Percentiles rank a stretch among this genome's conserved stretches.
Evolutionary conservation across 257 asterid genomes (phyloP).

Genomic region (Petunia axillaris): DNA sequence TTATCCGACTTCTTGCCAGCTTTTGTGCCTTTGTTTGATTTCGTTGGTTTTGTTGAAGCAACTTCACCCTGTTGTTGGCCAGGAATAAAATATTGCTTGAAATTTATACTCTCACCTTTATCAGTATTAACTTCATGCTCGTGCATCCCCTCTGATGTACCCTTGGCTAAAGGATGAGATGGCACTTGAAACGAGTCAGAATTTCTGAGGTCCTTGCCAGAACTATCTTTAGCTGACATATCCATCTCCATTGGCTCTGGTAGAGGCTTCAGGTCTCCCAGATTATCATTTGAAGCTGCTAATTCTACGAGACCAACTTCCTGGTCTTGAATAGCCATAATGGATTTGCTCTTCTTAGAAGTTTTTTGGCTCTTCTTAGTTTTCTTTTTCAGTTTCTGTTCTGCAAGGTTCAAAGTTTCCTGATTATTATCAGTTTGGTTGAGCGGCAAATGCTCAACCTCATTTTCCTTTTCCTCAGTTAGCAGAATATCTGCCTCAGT

Average conservation of each 20-base stretch:
- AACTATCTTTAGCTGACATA: slow-evolving; percentile 26
- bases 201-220: slow-evolving; percentile 17
- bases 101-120: slow-evolving; percentile 51
- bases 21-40: slow-evolving; percentile 20
- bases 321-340: slow-evolving; percentile 37
- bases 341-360: slow-evolving; percentile 41
- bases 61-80: slow-evolving; percentile 39
- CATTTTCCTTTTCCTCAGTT: slow-evolving; percentile 33
- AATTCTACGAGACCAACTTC: slow-evolving; percentile 38
- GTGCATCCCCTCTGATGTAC: slow-evolving; percentile 33
- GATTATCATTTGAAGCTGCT: slow-evolving; percentile 39
- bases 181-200: slow-evolving; percentile 16
- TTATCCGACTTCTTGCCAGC: slow-evolving; percentile 28
- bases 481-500: slow-evolving; percentile 32
- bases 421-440: slow-evolving; percentile 32
- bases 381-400: slow-evolving; percentile 41
- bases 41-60: slow-evolving; percentile 29
- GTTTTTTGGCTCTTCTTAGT: slow-evolving; percentile 41
- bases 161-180: slow-evolving; percentile 22
- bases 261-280: slow-evolving; percentile 27
- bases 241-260: slow-evolving; percentile 22
- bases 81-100: slow-evolving; percentile 60
- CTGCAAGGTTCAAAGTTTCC: slow-evolving; percentile 30
- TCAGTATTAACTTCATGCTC: slow-evolving; percentile 34
- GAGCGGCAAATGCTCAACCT: slow-evolving; percentile 27